A percentile compares a stretch with the other conserved stretches of the same genome.
Evolutionary conservation across 176 grass and related monocot species (phyloP).

Genomic region (Oryza glumipatula): DNA sequence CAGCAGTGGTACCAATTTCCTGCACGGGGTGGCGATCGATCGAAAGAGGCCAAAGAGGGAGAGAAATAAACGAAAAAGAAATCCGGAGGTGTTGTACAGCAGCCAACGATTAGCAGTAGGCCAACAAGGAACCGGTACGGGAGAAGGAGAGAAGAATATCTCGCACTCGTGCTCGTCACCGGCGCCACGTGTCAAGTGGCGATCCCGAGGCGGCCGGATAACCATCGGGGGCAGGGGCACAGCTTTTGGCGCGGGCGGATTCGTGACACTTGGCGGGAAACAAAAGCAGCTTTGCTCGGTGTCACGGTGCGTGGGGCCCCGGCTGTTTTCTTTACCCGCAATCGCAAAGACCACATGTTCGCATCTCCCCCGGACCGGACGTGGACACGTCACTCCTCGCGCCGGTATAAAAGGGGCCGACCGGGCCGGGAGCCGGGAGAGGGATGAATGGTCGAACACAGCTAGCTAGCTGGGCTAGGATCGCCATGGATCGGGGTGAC

Average conservation of each 20-base stretch:
- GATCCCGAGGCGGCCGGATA: constrained; percentile 47
- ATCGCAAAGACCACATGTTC: constrained; percentile 45
- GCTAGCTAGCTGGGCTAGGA: not conserved
- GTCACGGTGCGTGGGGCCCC: constrained; percentile 23
- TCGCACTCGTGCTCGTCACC: not conserved
- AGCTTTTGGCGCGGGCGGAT: constrained; percentile 15
- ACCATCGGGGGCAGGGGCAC: constrained; percentile 22
- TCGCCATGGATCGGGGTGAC: constrained; percentile 38
- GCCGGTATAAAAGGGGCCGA: constrained; percentile 34
- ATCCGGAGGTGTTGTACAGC: not conserved
- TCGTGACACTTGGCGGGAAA: constrained; percentile 38
- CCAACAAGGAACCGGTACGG: not conserved
- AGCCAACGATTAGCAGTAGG: not conserved
- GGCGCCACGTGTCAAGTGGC: constrained; percentile 34
- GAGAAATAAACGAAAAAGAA: not conserved
- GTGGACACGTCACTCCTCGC: constrained; percentile 42
- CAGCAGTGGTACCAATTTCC: not conserved
- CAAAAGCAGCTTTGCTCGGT: constrained; percentile 46
- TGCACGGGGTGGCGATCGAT: not conserved
- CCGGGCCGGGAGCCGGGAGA: not conserved
- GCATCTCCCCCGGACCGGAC: constrained; percentile 1
- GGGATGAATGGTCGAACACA: not conserved
- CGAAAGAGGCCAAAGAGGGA: no score
- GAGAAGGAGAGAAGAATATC: not conserved
- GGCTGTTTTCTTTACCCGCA: constrained; percentile 31